Evolutionary conservation across 2,329 filamentous ascomycete species (phyloP).

Genomic region (Colletotrichum karsti): DNA sequence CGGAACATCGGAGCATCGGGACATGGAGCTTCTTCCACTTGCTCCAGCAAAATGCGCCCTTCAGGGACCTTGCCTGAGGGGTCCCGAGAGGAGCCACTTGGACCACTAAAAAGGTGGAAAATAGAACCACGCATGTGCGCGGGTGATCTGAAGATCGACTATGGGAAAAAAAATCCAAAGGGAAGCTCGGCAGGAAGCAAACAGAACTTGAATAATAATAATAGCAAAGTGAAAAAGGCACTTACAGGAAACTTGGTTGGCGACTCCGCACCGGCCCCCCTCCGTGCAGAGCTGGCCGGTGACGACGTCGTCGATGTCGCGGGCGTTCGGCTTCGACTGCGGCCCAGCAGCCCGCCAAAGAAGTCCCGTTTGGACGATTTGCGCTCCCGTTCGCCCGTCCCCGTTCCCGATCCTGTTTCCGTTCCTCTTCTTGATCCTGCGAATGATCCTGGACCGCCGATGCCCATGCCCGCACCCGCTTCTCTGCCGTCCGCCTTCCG

Average conservation of each 20-base stretch:
- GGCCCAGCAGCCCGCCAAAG: constrained; percentile 39
- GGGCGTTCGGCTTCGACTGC: constrained; percentile 29
- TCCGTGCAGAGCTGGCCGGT: constrained; percentile 4
- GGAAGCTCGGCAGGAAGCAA: neutral
- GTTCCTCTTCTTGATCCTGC: neutral
- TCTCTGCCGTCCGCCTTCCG: neutral
- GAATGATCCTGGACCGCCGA: neutral
- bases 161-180: neutral
- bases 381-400: constrained; percentile 27
- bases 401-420: neutral
- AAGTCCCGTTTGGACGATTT: constrained; percentile 41
- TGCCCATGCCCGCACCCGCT: neutral
- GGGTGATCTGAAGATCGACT: neutral
- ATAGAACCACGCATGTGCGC: neutral
- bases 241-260: constrained; percentile 26
- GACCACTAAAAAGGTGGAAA: constrained; percentile 9
- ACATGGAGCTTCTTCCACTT: neutral
- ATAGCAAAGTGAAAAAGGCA: neutral
- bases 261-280: constrained; percentile 22
- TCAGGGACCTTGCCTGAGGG: constrained; percentile 7
- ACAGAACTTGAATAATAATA: neutral
- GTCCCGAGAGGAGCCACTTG: neutral
- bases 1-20: neutral
- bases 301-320: constrained; percentile 1
- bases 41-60: neutral